Base-by-base conservation (phyloP, 805 yeast species). In the Ogataea corticis region DNA sequence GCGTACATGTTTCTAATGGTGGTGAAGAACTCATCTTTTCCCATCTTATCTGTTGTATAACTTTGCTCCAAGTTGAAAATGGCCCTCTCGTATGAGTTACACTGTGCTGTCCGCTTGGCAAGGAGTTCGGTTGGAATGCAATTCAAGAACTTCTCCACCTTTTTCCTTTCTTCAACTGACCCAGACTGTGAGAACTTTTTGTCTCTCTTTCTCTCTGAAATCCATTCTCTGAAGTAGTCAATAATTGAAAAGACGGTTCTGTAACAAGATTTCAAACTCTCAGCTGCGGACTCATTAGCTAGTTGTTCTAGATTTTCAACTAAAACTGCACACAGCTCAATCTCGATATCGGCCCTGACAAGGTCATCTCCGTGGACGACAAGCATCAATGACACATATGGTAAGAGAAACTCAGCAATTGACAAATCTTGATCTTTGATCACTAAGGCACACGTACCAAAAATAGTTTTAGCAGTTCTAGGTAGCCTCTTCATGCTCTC, bases 161-260 rank as follows among this genome's bases (percentile, higher is more conserved):
- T 68, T 44, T 27, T 44, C 31, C 51, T 68, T 50, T 49, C 68
- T 42, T 61, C 69, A 35, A 58, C 42, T 27, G 36, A 38, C 4
- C 32, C 28, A 1, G 45, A 12, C 23, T 34, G 45, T 34, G 57
- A 27, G 41, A 46, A 58, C 56, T 62, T 45, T 41, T 56, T 47
- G 29, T 56, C 62, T 42, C 61, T 52, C 31, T 70, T 71, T 33
- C 69, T 67, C 34, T 68, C 69, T 2, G 76, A 69, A 1, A 67
- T 57, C 96, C 97, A 90, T 54, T 85, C 88, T 46, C 83, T 79
- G 50, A 90, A 79, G 58, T 90, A 89, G 57, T 94, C 98, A 21
- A 91, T 67, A 3, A 91, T 80, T 33, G 82, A 80, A 56, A 94
- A 89, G 0, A 90, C 76, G 0, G 89, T 72, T 47, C 86, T 86